Evolutionary conservation across 2,329 filamentous ascomycete genomes (phyloP), one percentile per base, ranked within the genome.

Genomic region (Claviceps citrina): DNA sequence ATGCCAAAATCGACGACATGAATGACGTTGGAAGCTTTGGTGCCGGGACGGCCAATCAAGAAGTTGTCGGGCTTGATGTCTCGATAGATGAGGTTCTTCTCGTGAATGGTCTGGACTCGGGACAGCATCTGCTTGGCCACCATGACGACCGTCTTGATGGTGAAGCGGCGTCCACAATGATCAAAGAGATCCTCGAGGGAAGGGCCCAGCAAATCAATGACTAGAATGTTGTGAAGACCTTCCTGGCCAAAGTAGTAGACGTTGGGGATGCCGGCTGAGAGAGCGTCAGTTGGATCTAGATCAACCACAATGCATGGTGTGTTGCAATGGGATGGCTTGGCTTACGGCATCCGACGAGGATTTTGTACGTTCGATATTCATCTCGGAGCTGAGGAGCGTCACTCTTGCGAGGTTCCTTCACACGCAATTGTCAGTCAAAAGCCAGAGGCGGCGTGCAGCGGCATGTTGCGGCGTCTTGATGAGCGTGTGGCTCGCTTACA

Each of bases 51-150:
- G 47, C 89, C 89, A 87, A 96, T 95, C 39, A 96, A 72, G 69
- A 98, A 98, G 75, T 98, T 98, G 73, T 98, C 91, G 28, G 91
- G 91, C 74, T 98, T 98, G 71, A 98, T 98, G 63, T 98, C 91
- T 66, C 91, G 87, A 68, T 98, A 91, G 61, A 98, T 96, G 65
- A 98, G 96, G 8, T 86, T 95, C 68, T 98, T 96, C 70, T 91
- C 91, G 63, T 98, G 91, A 55, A 98, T 98, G 69, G 96, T 96
- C 67, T 98, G 89, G 63, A 98, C 95, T 54, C 91, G 87, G 49
- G 89, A 96, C 62, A 98, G 96, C 63, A 95, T 80, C 69, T 98
- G 91, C 56, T 98, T 91, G 58, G 91, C 91, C 38, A 98, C 76
- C 25, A 98, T 77, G 36, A 98, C 75, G 25, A 98, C 91, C 1